Conservation (phyloP, 441 rosid species). For the Eruca vesicaria region DNA sequence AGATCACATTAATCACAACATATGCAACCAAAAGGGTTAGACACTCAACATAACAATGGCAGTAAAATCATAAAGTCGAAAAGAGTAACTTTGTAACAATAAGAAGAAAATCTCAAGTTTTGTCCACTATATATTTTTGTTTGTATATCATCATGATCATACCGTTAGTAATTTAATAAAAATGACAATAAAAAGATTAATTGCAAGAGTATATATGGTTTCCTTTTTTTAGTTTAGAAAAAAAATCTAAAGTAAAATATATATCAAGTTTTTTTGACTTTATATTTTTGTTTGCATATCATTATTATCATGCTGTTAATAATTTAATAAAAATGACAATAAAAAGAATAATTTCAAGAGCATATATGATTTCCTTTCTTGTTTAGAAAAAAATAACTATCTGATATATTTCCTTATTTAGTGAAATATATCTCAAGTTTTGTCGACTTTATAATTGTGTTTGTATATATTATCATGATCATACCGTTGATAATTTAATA, state of each 20-base stretch:
- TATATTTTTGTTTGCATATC: not conserved
- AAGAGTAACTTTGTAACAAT: not conserved
- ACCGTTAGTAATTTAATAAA: no score
- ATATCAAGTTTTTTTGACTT: not conserved
- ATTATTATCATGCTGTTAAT: no score
- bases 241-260: no score
- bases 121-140: no score
- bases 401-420: no score
- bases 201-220: not conserved
- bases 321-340: not conserved
- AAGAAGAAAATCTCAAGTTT: not conserved
- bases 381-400: not conserved
- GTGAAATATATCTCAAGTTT: no score
- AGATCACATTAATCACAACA: no score
- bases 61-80: not conserved
- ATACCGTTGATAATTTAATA: no score
- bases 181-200: not conserved
- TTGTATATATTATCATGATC: not conserved
- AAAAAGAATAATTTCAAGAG: not conserved
- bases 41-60: not conserved
- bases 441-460: no score
- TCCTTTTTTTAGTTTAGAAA: not conserved
- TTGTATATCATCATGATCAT: not conserved
- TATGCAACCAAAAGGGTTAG: no score
- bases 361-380: not conserved